These are phyloP conservation scores for Thalassiosira mediterranea DNA, from an alignment of 352 stramenopile genomes.

Conservation along the genomic window DNA sequence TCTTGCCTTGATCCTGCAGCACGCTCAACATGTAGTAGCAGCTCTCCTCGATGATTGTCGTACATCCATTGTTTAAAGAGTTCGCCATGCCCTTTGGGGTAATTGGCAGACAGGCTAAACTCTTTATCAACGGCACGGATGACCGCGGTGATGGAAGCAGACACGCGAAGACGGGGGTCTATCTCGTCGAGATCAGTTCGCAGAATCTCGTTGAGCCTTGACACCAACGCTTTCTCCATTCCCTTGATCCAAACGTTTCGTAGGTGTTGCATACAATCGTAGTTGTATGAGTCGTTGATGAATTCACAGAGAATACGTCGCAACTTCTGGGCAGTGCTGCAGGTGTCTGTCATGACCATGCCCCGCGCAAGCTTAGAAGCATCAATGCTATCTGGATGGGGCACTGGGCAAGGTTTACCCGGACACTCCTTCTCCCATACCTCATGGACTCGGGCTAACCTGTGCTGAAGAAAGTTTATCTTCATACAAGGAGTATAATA, in stretches of 20 bases:
- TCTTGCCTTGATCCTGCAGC: conserved; percentile 32
- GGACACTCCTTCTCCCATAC: neutral
- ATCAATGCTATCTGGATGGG: conserved; percentile 24
- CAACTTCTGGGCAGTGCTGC: conserved; percentile 32
- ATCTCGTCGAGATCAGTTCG: conserved; percentile 27
- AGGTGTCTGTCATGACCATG: conserved; percentile 30
- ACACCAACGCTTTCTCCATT: conserved; percentile 14
- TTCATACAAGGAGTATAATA: no score
- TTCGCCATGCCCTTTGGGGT: conserved; percentile 26
- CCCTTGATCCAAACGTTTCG: conserved; percentile 35
- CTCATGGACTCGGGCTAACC: conserved; percentile 5
- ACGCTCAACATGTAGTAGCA: conserved; percentile 32
- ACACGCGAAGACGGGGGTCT: conserved; percentile 22
- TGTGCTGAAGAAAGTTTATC: conserved; percentile 17
- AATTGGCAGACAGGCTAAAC: conserved; percentile 38
- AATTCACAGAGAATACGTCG: conserved; percentile 6
- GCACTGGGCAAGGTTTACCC: neutral
- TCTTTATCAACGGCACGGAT: conserved; percentile 42
- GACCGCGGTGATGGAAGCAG: conserved; percentile 20
- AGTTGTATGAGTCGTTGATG: conserved; percentile 10
- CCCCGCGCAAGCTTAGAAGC: conserved; percentile 21
- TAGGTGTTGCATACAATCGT: conserved; percentile 38
- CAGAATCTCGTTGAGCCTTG: conserved; percentile 15
- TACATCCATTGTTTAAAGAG: conserved; percentile 27
- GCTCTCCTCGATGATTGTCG: conserved; percentile 20